These are phyloP conservation scores for Phoma sp. DNA, from an alignment of 2,329 filamentous ascomycete species.

Conservation along the genomic window DNA sequence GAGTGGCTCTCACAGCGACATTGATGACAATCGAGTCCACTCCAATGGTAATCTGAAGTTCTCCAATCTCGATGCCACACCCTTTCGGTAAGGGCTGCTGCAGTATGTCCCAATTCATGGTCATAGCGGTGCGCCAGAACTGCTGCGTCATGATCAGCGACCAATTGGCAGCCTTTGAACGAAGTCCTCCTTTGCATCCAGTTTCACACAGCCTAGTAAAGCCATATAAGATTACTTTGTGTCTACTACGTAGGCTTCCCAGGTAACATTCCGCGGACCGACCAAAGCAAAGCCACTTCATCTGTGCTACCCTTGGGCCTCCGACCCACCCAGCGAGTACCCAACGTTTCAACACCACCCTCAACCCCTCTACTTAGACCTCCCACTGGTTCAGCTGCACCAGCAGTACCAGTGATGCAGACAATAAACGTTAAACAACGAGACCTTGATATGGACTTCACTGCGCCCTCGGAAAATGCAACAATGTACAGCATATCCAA, in stretches of 20 bases:
- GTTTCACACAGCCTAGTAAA: neutral
- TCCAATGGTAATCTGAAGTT: no score
- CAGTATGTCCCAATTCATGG: neutral
- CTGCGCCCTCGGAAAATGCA: neutral
- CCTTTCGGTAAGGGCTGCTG: constrained; percentile 1
- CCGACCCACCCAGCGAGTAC: neutral
- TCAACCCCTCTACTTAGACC: neutral
- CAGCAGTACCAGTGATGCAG: constrained; percentile 6
- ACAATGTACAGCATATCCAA: neutral
- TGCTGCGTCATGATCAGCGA: constrained; percentile 11
- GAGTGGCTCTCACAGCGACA: no score
- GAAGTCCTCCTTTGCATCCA: neutral
- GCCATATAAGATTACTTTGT: neutral
- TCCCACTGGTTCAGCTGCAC: neutral
- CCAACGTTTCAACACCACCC: neutral
- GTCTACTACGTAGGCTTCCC: neutral
- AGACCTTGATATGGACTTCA: neutral
- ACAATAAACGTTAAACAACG: neutral
- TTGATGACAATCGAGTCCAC: no score
- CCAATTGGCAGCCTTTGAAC: neutral
- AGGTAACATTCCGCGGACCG: neutral
- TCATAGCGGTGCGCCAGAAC: neutral
- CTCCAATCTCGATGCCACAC: neutral
- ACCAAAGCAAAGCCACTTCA: neutral
- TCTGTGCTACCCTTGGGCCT: neutral